Evolutionary conservation across 2,329 filamentous ascomycete species (phyloP).

Genomic region (Huntiella omanensis): DNA sequence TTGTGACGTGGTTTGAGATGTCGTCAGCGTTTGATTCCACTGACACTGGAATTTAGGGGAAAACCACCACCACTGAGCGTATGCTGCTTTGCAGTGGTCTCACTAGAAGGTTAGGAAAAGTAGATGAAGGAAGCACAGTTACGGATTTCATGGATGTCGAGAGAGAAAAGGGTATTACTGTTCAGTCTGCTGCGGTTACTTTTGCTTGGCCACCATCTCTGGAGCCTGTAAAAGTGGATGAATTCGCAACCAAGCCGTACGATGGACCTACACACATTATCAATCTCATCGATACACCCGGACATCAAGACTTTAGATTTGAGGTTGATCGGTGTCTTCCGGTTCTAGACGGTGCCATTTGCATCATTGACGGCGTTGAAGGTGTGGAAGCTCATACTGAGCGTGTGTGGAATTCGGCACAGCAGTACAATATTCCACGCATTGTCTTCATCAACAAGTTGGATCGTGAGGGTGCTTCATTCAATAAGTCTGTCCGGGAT

Average conservation of each 20-base stretch:
- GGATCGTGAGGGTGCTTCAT: slow-evolving; percentile 59
- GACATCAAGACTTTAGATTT: slow-evolving; percentile 93
- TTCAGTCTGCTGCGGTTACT: slow-evolving; percentile 88
- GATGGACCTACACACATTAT: slow-evolving; percentile 31
- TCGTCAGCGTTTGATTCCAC: background rate
- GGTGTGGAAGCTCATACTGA: slow-evolving; percentile 95
- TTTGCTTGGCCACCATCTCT: slow-evolving; percentile 64
- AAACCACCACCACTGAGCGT: slow-evolving; percentile 95
- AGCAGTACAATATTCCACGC: slow-evolving; percentile 66
- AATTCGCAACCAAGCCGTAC: slow-evolving; percentile 21
- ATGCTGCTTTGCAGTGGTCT: slow-evolving; percentile 96
- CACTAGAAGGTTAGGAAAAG: slow-evolving; percentile 69
- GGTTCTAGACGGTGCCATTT: slow-evolving; percentile 78
- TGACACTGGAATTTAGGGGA: slow-evolving; percentile 37
- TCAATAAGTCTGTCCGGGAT: slow-evolving; percentile 70
- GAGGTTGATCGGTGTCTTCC: slow-evolving; percentile 83
- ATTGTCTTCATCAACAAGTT: slow-evolving; percentile 64
- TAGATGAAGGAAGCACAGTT: slow-evolving; percentile 90
- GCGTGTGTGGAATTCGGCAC: slow-evolving; percentile 84
- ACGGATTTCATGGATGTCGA: slow-evolving; percentile 94
- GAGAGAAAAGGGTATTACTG: slow-evolving; percentile 47
- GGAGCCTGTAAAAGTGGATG: slow-evolving; percentile 18
- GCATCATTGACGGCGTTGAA: slow-evolving; percentile 78
- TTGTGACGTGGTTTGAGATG: background rate
- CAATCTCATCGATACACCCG: slow-evolving; percentile 89